These are phyloP conservation scores for Inga laurina DNA, from an alignment of 306 rosid species.

Conservation along the genomic window DNA sequence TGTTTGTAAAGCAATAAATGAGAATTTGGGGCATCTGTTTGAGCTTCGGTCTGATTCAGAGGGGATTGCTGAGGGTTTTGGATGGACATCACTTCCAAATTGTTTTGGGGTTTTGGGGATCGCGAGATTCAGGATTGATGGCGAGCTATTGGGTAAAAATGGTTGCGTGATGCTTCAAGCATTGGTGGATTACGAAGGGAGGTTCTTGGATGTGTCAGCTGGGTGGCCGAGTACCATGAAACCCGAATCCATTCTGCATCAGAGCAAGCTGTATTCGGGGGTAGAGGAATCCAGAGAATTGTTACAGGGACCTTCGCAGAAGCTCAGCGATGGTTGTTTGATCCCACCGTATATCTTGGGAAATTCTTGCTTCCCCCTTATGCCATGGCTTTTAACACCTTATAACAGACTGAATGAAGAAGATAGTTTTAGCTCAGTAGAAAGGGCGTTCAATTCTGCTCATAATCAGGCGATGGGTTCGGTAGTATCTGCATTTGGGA, in stretches of 20 bases:
- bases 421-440: constrained; percentile 50
- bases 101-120: constrained; percentile 78
- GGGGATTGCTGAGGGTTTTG: constrained; percentile 55
- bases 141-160: constrained; percentile 45
- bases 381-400: constrained; percentile 89
- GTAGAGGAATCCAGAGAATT: constrained; percentile 66
- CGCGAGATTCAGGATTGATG: constrained; percentile 43
- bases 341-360: constrained; percentile 77
- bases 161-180: constrained; percentile 64
- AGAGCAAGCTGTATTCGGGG: constrained; percentile 61
- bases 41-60: constrained; percentile 56
- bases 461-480: constrained; percentile 58
- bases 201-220: constrained; percentile 79
- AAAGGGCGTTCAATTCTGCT: constrained; percentile 55
- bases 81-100: constrained; percentile 72
- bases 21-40: constrained; percentile 53
- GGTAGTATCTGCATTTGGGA: constrained; percentile 54
- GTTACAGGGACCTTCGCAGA: constrained; percentile 53
- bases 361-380: constrained; percentile 72
- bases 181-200: constrained; percentile 75
- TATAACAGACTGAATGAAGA: constrained; percentile 55
- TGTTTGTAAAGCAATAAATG: constrained; percentile 54
- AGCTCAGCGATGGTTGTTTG: constrained; percentile 50
- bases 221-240: constrained; percentile 79
- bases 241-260: constrained; percentile 60